A percentile compares a stretch with the other conserved stretches of the same genome.
Conservation (phyloP, 768 basidiomycete species). For the Galerina marginata region DNA sequence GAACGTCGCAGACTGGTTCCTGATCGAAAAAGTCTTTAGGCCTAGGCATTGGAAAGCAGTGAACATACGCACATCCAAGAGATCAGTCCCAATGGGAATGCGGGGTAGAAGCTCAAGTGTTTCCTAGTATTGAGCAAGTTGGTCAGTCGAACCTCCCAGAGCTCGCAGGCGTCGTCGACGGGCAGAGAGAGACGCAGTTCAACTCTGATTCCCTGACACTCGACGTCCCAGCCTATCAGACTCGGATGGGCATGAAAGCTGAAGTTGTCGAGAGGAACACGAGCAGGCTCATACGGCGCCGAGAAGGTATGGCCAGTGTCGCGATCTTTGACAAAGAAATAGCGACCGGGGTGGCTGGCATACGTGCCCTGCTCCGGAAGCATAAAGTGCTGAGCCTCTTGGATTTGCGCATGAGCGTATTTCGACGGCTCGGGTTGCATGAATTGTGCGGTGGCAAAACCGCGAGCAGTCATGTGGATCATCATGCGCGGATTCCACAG, state of each 20-base stretch:
- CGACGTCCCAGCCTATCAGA: not conserved
- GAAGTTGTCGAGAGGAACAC: not conserved
- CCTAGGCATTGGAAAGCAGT: not conserved
- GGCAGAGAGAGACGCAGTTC: not conserved
- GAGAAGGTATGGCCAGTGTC: not conserved
- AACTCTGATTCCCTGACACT: not conserved
- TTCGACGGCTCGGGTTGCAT: conserved; percentile 2
- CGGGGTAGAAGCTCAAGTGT: not conserved
- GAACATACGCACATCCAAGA: not conserved
- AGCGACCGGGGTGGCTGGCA: not conserved
- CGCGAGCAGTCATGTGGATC: conserved; percentile 2
- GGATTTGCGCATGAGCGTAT: conserved; percentile 1
- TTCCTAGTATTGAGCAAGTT: not conserved
- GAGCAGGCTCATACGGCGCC: not conserved
- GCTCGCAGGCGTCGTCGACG: not conserved
- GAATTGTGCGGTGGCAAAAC: not conserved
- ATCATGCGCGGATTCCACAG: not conserved
- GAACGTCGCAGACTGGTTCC: conserved; percentile 1
- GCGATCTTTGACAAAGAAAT: not conserved
- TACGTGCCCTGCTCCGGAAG: conserved; percentile 1
- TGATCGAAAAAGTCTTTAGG: not conserved
- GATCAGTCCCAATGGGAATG: not conserved
- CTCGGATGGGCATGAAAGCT: not conserved
- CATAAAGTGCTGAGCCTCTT: conserved; percentile 1
- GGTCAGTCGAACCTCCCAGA: not conserved